These are phyloP conservation scores for Rhipidocladum racemiflorum DNA, from an alignment of 176 grass and related monocot species.

Conservation along the genomic window DNA sequence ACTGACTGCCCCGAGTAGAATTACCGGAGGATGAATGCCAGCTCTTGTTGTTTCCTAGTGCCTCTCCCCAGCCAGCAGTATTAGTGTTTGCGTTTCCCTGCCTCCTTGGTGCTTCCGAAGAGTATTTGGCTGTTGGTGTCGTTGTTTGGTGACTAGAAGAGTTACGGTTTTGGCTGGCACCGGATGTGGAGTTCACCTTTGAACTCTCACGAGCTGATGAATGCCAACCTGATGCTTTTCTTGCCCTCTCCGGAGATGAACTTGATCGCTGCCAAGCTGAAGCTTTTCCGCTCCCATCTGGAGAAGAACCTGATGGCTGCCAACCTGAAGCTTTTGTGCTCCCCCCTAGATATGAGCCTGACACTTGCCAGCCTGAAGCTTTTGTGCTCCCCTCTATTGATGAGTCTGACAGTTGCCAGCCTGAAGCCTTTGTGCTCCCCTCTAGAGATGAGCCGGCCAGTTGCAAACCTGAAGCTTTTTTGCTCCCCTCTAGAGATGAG, in stretches of 20 bases:
- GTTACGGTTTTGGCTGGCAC: conserved; percentile 27
- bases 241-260: conserved; percentile 13
- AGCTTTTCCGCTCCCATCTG: neutral
- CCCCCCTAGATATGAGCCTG: neutral
- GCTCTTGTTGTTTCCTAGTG: conserved; percentile 54
- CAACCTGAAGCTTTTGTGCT: neutral
- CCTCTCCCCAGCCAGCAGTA: conserved; percentile 51
- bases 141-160: conserved; percentile 33
- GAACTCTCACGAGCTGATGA: conserved; percentile 35
- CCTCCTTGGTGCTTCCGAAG: conserved; percentile 34
- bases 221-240: conserved; percentile 30
- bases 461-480: conserved; percentile 26
- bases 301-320: neutral
- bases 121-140: conserved; percentile 18
- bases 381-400: neutral
- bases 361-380: neutral
- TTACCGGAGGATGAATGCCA: conserved; percentile 40
- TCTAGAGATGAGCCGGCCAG: neutral
- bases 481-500: neutral
- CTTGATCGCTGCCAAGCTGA: conserved; percentile 27
- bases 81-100: conserved; percentile 35
- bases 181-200: conserved; percentile 29
- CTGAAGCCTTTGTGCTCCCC: conserved; percentile 16
- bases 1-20: conserved; percentile 41
- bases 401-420: neutral